Base-by-base conservation (phyloP, 2,329 filamentous ascomycete genomes). In the Fusarium guadeloupense region DNA sequence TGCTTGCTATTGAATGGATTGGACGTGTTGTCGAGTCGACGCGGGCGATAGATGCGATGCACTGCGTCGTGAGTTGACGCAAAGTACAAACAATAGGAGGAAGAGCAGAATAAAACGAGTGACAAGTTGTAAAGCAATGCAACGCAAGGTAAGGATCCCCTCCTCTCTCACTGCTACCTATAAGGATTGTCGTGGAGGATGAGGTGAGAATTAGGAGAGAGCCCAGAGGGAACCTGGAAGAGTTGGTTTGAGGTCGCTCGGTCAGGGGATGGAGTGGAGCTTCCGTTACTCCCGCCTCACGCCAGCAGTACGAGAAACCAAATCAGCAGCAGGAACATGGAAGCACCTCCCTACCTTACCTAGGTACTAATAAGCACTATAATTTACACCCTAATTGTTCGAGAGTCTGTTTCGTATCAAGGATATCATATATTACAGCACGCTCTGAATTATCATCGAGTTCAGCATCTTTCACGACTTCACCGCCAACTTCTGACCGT, bases 181-280 rank as follows among this genome's bases (percentile, higher is more conserved):
- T 52, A 67, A 69, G 58, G 64, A 69, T 66, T 67, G 51, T 69
- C 63, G 53, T n/a, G 59, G 60, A 66, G 40, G 48, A 65, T 63
- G 57, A 65, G 56, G 48, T 65, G 60, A 64, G 61, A 61, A 60
- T 66, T 63, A 59, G 43, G 62, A 57, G 62, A 58, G 56, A 66
- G 49, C n/a, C n/a, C n/a, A 43, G 49, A 66, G 51, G 57, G 46
- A n/a, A n/a, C n/a, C n/a, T 23, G 21, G 20, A 31, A 9, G 20
- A 43, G 40, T 49, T 58, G 52, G 52, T 46, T 37, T 63, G 54
- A 39, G 37, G 37, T 39, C 16, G 48, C 48, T 54, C 50, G 37
- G 45, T 55, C 55, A 59, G 56, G 56, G 48, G 56, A 54, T n/a
- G 28, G 39, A 60, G 56, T 55, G 54, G 54, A 54, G 59, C 53